Base-by-base conservation (phyloP, 208 protist genomes). In the Acanthamoeba healyi region DNA sequence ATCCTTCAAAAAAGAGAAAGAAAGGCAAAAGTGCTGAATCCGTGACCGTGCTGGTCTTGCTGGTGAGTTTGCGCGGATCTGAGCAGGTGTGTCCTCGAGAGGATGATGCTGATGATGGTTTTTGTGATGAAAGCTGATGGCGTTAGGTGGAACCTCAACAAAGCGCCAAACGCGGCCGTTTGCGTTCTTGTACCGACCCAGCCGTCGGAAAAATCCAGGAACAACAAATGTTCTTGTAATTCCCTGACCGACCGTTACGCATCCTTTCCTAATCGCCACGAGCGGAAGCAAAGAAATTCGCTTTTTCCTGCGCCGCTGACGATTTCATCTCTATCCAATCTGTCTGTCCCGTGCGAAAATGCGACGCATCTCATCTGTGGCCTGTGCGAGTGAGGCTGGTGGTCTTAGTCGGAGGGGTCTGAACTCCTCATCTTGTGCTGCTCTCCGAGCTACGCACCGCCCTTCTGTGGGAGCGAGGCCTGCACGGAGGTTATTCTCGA, bases 81-180 rank as follows among this genome's bases (percentile, higher is more conserved):
- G 54, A 61, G 54, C 54, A 29, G 54, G 54, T 61, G 54, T 22
- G n/a, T n/a, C 54, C 54, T 24, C 54, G 54, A n/a, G 54, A 61
- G 24, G 54, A 61, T 61, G 54, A 29, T 22, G 24, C n/a, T n/a
- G n/a, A n/a, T n/a, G 22, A 26, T 22, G 15, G 49, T 17, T 29
- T 15, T 61, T n/a, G 54, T n/a, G 14, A 38, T 44, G 14, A 22
- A 44, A n/a, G 29, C 29, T 70, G 61, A 44, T 29, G 67, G 14
- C 67, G 67, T 79, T 79, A 79, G 67, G 67, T 79, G 67, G 29
- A 79, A 79, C 67, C 67, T 79, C 67, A 79, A 79, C 67, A 79
- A 46, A 34, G 32, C 10, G 5, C 0, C 2, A 79, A 79, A 79
- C 9, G 46, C 22, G 14, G 67, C 67, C 15, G 12, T 24, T 46